Base-by-base conservation (phyloP, 2,329 filamentous ascomycete species). In the Epichloe coenophiala region DNA sequence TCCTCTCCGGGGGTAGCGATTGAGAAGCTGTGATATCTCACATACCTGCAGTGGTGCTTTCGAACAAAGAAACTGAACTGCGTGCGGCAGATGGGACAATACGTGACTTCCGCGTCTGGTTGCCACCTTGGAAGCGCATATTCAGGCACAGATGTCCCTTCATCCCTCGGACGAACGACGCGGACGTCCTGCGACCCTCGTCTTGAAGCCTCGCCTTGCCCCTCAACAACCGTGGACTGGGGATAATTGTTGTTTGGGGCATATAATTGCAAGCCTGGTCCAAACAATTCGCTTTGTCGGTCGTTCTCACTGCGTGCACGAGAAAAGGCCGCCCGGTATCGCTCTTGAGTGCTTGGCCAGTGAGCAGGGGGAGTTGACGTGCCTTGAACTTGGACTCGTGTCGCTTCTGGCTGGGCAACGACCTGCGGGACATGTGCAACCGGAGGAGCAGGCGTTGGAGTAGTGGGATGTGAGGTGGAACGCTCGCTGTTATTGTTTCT, bases 1-100 rank as follows among this genome's bases (percentile, higher is more conserved):
- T 36, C 27, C 8, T n/a, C 5, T 37, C 48, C 45, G 5, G 21
- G 36, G 2, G 1, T 17, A n/a, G 17, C 12, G 2, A 1, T 19
- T 23, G 27, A 21, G 36, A 37, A 35, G 19, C 12, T 19, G 17
- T 9, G 15, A 13, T 5, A 33, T 40, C 6, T 21, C 17, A 41
- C 11, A 45, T 71, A 84, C 78, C 90, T 80, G 74, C 91, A 97
- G 64, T 97, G 91, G 68, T 97, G 91, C 63, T 94, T 94, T 55
- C 91, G 77, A 62, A 88, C 83, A 70, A 88, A 88, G 58, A 95
- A 84, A 63, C 80, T 86, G 62, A 97, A 97, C 45, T 82, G 78
- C 1, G 78, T 78, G 48, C 74, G 72, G 63, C 91, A 97, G 52
- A 96, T 95, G 2, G 89, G 88, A 64, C 91, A 97, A 54, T 81